A percentile compares a stretch with the other conserved stretches of the same genome.
Conservation (phyloP, 129 eudicot species). For the Lonicera japonica region DNA sequence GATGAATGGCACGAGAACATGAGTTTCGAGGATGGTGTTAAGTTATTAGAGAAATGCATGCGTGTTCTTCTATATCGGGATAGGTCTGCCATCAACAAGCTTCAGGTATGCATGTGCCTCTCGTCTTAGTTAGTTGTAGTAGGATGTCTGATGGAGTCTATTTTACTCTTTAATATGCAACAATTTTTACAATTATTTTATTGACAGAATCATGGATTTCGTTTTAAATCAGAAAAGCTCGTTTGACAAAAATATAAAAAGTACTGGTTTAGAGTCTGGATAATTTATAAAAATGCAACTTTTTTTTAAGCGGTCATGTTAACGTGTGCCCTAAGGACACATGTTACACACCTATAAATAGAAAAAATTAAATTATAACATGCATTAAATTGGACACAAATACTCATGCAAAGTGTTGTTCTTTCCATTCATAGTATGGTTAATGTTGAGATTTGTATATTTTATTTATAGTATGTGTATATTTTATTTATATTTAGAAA, state of each 20-base stretch:
- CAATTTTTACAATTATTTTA: background rate
- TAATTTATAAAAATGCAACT: no score
- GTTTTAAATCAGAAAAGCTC: background rate
- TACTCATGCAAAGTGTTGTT: no score
- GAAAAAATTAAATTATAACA: no score
- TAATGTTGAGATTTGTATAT: no score
- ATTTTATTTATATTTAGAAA: no score
- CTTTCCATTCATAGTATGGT: no score
- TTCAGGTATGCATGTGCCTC: constrained; percentile 44
- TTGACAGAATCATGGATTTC: background rate
- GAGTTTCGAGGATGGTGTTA: constrained; percentile 76
- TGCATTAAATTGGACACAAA: no score
- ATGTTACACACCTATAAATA: no score
- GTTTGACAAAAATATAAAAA: background rate
- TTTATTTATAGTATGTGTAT: no score
- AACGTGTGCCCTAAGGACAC: no score
- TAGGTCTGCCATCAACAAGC: constrained; percentile 82
- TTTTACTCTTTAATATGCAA: background rate
- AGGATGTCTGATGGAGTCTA: background rate
- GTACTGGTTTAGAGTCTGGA: background rate
- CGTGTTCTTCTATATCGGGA: constrained; percentile 82
- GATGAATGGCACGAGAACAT: constrained; percentile 74
- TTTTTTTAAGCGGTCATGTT: no score
- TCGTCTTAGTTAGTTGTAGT: background rate
- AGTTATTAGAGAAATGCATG: constrained; percentile 80